Evolutionary conservation across 1,284 basidiomycete species (phyloP).

Genomic region (Athelia psychrophila): DNA sequence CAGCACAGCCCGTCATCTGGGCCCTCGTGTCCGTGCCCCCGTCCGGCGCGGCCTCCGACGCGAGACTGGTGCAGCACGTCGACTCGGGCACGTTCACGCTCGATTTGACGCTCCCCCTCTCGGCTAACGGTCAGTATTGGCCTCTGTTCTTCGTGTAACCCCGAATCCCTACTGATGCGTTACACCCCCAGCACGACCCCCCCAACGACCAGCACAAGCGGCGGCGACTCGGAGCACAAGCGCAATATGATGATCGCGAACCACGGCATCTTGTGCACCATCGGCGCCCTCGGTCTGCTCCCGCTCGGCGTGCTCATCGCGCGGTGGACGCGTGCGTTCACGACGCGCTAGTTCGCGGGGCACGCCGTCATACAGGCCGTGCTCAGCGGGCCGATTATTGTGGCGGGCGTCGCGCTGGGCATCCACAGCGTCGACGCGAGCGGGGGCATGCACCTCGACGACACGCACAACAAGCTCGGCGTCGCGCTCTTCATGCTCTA

Average conservation of each 20-base stretch:
- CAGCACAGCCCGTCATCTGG: constrained; percentile 43
- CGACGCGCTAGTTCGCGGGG: constrained; percentile 51
- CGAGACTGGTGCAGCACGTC: constrained; percentile 39
- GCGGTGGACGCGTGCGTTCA: constrained; percentile 53
- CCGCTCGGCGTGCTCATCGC: constrained; percentile 59
- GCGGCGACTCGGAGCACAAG: constrained; percentile 24
- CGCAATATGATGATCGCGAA: constrained; percentile 46
- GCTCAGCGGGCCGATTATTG: constrained; percentile 47
- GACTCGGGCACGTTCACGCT: constrained; percentile 35
- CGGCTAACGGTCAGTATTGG: too few species aligned
- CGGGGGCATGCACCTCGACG: constrained; percentile 37
- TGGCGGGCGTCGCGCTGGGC: constrained; percentile 49
- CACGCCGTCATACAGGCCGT: constrained; percentile 50
- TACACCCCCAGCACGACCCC: background rate
- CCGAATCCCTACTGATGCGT: too few species aligned
- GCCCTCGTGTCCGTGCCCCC: constrained; percentile 44
- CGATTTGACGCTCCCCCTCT: constrained; percentile 37
- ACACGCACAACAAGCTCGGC: constrained; percentile 59
- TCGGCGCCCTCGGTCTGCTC: constrained; percentile 58
- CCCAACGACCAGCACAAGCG: constrained; percentile 5
- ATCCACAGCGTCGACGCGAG: constrained; percentile 40
- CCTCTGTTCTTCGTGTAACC: too few species aligned
- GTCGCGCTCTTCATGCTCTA: constrained; percentile 60
- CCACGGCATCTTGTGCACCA: constrained; percentile 48
- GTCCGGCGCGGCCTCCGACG: constrained; percentile 28